A percentile compares a stretch with the other conserved stretches of the same genome.
Conservation (phyloP, 1,284 basidiomycete species). For the Macrocystidia cucumis region DNA sequence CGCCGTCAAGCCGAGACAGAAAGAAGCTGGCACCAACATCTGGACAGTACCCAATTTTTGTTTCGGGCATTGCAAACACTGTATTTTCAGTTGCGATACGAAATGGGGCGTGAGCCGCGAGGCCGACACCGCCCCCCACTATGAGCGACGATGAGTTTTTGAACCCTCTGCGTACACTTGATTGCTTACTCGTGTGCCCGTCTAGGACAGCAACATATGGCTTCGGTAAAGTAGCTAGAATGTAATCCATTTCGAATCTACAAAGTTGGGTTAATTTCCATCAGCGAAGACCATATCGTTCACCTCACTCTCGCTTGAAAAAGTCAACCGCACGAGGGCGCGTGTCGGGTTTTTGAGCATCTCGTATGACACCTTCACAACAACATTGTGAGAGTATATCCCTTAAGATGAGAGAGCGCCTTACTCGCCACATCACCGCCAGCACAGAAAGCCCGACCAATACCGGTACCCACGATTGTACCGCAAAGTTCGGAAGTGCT, state of each 20-base stretch:
- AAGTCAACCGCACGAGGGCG: conserved; percentile 68
- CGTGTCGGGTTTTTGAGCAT: conserved; percentile 41
- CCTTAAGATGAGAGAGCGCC: conserved; percentile 20
- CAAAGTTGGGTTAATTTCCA: conserved; percentile 2
- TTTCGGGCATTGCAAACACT: conserved; percentile 95
- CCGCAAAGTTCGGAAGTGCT: conserved; percentile 64
- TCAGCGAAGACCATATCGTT: neutral
- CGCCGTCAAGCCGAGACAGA: conserved; percentile 85
- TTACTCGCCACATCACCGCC: conserved; percentile 90
- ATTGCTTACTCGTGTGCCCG: conserved; percentile 78
- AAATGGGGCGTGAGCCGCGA: conserved; percentile 85
- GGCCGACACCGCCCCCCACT: conserved; percentile 97
- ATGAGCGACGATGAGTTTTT: conserved; percentile 12
- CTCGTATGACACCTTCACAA: conserved; percentile 43
- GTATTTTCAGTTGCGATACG: conserved; percentile 94
- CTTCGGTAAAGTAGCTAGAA: conserved; percentile 73
- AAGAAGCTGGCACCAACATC: conserved; percentile 93
- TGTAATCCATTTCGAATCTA: conserved; percentile 87
- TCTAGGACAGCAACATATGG: conserved; percentile 90
- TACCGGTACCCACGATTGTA: conserved; percentile 73
- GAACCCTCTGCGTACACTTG: conserved; percentile 5
- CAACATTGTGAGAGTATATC: conserved; percentile 9
- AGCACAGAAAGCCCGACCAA: conserved; percentile 85
- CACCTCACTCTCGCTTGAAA: conserved; percentile 84
- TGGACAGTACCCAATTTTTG: conserved; percentile 84